Conservation (phyloP, 2,329 filamentous ascomycete species). For the Leptographium lundbergii region DNA sequence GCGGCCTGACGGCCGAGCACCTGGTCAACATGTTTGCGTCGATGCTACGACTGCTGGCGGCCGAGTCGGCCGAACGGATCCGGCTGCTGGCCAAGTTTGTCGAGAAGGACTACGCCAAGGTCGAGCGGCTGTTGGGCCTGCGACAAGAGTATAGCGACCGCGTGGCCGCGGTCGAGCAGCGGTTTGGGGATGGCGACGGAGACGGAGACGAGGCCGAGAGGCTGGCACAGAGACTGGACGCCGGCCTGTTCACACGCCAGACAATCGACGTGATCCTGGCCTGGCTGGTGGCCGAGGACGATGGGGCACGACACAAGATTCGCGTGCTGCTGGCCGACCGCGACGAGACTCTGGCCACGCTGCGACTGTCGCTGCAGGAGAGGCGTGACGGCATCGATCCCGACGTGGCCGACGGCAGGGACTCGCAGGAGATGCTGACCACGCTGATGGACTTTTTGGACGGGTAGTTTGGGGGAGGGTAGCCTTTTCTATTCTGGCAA, state of each 20-base stretch:
- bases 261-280: constrained; percentile 74
- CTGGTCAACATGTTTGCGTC: constrained; percentile 75
- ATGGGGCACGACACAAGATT: constrained; percentile 56
- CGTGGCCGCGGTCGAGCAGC: constrained; percentile 48
- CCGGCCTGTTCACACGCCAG: constrained; percentile 73
- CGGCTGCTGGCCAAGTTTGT: constrained; percentile 86
- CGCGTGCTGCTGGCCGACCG: constrained; percentile 50
- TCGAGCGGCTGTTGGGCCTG: constrained; percentile 56
- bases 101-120: constrained; percentile 87
- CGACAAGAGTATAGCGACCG: constrained; percentile 57
- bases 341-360: constrained; percentile 49
- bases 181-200: constrained; percentile 42
- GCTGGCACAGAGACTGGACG: constrained; percentile 65
- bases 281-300: constrained; percentile 86
- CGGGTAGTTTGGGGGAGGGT: constrained; percentile 5
- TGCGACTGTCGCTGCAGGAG: constrained; percentile 56
- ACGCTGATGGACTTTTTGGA: constrained; percentile 38
- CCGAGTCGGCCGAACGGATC: constrained; percentile 65
- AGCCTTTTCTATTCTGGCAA: too few species aligned
- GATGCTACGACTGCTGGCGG: constrained; percentile 67
- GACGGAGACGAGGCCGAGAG: constrained; percentile 56
- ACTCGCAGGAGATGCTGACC: constrained; percentile 40
- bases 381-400: constrained; percentile 34
- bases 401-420: constrained; percentile 45
- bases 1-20: constrained; percentile 62